phyloP scores from a whole-genome alignment of 176 grass and related monocot genomes.

The barley (Hordeum vulgare) region DNA sequence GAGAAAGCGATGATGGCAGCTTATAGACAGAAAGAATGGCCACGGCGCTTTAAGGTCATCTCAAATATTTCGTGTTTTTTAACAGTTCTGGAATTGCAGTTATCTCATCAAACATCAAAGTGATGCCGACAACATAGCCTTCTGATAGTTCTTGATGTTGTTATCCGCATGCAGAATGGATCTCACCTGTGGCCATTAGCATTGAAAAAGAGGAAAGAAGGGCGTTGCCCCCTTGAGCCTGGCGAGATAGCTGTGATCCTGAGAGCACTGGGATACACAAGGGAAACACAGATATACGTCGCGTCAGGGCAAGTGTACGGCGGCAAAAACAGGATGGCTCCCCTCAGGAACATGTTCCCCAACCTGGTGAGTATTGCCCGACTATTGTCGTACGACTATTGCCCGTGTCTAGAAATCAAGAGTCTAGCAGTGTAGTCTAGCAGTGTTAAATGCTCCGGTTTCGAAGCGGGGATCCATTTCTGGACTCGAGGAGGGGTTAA shows the following conservation, averaged over 20 bases:
- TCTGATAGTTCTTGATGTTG: not conserved
- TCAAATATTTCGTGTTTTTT: not conserved
- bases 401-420: not conserved
- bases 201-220: constrained; percentile 91
- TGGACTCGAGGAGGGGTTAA: not conserved
- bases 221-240: constrained; percentile 89
- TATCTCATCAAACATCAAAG: not conserved
- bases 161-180: constrained; percentile 61
- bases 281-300: constrained; percentile 86
- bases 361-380: constrained; percentile 51
- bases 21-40: constrained; percentile 97
- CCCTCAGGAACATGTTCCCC: constrained; percentile 94
- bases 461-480: not conserved
- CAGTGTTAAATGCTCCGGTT: not conserved
- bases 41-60: constrained; percentile 80
- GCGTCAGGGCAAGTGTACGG: constrained; percentile 94
- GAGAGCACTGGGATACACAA: constrained; percentile 79
- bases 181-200: constrained; percentile 92
- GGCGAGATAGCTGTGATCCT: constrained; percentile 85
- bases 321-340: constrained; percentile 90
- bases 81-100: not conserved
- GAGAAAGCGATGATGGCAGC: constrained; percentile 87
- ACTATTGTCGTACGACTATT: not conserved
- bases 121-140: not conserved
- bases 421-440: not conserved